Conservation (phyloP, 257 asterid species). For the Solanum stenotomum region DNA sequence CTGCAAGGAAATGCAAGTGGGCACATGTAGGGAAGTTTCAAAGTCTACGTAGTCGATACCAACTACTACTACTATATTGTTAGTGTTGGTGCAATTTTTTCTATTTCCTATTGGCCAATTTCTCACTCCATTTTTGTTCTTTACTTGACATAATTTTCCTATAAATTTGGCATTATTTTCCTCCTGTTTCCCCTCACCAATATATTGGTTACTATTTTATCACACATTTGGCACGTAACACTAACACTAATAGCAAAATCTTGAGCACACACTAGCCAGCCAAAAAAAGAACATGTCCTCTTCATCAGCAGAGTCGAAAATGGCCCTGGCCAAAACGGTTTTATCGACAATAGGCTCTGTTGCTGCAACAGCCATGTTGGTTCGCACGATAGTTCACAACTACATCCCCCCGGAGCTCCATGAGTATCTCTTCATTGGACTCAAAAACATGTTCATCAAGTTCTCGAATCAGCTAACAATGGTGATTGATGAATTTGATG, state of each 20-base stretch:
- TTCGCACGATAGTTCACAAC: background rate
- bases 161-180: background rate
- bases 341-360: background rate
- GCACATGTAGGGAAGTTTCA: background rate
- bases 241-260: background rate
- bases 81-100: background rate
- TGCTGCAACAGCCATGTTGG: constrained; percentile 16
- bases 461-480: background rate
- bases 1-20: background rate
- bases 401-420: background rate
- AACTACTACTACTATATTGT: background rate
- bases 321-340: background rate
- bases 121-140: background rate
- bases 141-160: background rate
- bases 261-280: background rate
- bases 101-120: background rate
- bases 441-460: background rate
- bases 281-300: constrained; percentile 5
- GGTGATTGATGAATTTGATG: background rate
- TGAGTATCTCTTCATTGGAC: background rate
- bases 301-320: background rate
- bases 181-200: background rate
- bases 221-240: background rate
- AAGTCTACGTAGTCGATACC: background rate
- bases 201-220: background rate